Base-by-base conservation (phyloP, 352 stramenopile species). In the Hyaloperonospora arabidopsidis region DNA sequence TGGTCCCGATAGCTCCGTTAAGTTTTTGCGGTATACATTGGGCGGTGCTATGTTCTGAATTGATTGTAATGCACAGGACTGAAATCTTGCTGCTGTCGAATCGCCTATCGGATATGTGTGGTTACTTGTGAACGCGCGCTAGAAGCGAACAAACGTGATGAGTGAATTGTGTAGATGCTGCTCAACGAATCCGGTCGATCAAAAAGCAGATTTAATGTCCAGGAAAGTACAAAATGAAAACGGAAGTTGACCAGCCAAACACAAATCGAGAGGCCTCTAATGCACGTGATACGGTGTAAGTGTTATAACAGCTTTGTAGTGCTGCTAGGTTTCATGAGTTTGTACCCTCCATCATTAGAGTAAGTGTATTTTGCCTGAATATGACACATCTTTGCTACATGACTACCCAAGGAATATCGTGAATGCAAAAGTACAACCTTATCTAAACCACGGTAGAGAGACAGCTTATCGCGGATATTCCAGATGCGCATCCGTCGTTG, bases 291-390 rank as follows among this genome's bases (percentile, higher is more conserved):
- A 93, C 99, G 67, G 97, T 99, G 29, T 93, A 98, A 97, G 63
- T 97, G 97, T 28, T 99, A 99, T 75, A 97, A 99, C 79, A 98
- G 97, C 47, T 99, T 98, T 68, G 98, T 99, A 54, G 84, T 99
- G 48, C 73, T 99, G 43, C 70, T 99, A 34, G 97, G 99, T 88
- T 99, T 99, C 76, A 99, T 98, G 82, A 98, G 91, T 84, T 82
- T 99, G 58, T 99, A 99, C 97, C 97, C 15, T 98, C 93, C 21
- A 98, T 99, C 61, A 99, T 99, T 58, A 76, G 84, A 15, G 76
- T 84, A 70, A 39, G 72, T 77, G 29, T 49, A 25, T 28, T 52
- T 45, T 35, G 47, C 25, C 17, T 2, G 25, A 14, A 14, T 10
- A 14, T 17, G 35, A 17, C 8, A 15, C 40, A 43, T 45, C n/a